Base-by-base conservation (phyloP, 2,329 filamentous ascomycete species). In the Hymenoscyphus fraxineus region DNA sequence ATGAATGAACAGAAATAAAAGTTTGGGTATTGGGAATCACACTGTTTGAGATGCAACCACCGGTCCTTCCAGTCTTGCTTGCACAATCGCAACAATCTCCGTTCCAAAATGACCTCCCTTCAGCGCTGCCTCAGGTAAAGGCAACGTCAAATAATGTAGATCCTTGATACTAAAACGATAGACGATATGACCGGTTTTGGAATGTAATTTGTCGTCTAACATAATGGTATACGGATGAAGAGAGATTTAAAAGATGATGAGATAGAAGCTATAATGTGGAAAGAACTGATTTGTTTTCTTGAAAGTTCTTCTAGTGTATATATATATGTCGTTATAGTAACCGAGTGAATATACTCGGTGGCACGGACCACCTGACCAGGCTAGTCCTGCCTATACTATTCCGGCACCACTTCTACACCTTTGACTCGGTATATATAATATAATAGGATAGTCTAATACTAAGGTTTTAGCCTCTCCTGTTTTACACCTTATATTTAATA, bases 141-240 rank as follows among this genome's bases (percentile, higher is more conserved):
- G 54, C 6, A 73, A 41, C 1, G 70, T 70, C 3, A 73, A 40
- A 62, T 76, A 76, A 77, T 32, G 76, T 3, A 75, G 69, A 3
- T 71, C 66, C 71, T 73, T 74, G 27, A 27, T 27, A 27, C 67
- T 75, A 75, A 47, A 22, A 61, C 16, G 7, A 61, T 6, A 6
- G 19, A 32, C 40, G 59, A 39, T 47, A 61, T 61, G 7, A 19
- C 19, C 10, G 10, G n/a, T 22, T 44, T 22, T 9, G n/a, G 35
- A 13, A 27, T 51, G n/a, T 2, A 13, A 22, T 22, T 12, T 1
- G 5, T 47, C 5, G 22, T 27, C 1, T 4, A 51, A 13, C 44
- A 51, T 12, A 12, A 22, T 51, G 19, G n/a, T 27, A 51, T 22
- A 22, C 19, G 22, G 22, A 51, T 39, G 10, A 35, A 38, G 16